Evolutionary conservation across 169 alveolate genomes (phyloP).

Genomic region (Plasmodium relictum): DNA sequence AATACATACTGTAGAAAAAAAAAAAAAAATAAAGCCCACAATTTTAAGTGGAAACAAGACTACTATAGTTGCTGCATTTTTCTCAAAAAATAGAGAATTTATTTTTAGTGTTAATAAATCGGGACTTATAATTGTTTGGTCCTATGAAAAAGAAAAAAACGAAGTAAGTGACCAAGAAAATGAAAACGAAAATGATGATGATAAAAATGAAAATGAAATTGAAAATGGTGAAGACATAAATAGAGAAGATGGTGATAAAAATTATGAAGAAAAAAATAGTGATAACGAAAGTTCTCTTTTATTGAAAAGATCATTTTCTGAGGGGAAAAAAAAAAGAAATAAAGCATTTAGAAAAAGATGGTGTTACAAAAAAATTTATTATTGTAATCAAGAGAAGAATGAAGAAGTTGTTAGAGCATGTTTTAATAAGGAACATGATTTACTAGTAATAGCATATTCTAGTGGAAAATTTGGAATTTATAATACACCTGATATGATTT

Average conservation of each 20-base stretch:
- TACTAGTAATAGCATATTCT: slow-evolving; percentile 84
- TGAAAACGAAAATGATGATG: neutral
- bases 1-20: slow-evolving; percentile 85
- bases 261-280: neutral
- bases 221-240: neutral
- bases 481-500: slow-evolving; percentile 78
- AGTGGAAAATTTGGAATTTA: slow-evolving; percentile 85
- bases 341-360: slow-evolving; percentile 57
- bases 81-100: slow-evolving; percentile 84
- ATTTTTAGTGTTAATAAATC: slow-evolving; percentile 88
- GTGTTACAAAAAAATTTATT: slow-evolving; percentile 83
- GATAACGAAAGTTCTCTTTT: slow-evolving; percentile 1
- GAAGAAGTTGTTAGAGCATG: slow-evolving; percentile 80
- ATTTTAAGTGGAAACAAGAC: slow-evolving; percentile 87
- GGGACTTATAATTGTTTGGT: slow-evolving; percentile 90
- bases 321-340: neutral
- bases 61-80: slow-evolving; percentile 88
- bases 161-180: neutral
- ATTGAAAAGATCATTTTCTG: neutral
- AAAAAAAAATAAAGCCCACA: slow-evolving; percentile 82
- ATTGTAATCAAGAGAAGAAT: slow-evolving; percentile 82
- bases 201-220: neutral
- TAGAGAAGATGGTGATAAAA: neutral
- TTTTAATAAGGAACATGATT: slow-evolving; percentile 75
- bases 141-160: slow-evolving; percentile 11